A percentile compares a stretch with the other conserved stretches of the same genome.
Conservation (phyloP, 257 asterid genomes). For the Forsythia suspensa region DNA sequence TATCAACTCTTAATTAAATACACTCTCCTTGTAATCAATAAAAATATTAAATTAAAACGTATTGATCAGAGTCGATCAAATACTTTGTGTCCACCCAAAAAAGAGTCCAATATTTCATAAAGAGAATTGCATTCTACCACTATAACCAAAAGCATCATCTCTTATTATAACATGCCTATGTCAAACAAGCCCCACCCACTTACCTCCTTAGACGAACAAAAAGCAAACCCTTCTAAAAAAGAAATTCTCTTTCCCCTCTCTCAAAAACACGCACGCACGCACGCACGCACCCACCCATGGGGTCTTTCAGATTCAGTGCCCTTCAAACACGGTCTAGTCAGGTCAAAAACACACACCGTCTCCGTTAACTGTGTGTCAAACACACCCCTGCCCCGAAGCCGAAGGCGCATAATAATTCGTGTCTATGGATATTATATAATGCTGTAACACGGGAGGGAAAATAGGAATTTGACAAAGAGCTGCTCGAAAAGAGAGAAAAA, state of each 20-base stretch:
- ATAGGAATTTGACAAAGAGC: not conserved
- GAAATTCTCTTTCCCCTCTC: not conserved
- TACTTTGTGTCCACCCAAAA: too few species aligned
- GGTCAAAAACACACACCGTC: constrained; percentile 15
- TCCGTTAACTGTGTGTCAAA: constrained; percentile 28
- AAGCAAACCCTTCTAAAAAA: not conserved
- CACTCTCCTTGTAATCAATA: too few species aligned
- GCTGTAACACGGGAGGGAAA: not conserved
- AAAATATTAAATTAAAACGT: too few species aligned
- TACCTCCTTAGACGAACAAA: too few species aligned
- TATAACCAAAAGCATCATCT: too few species aligned
- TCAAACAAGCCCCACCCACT: too few species aligned
- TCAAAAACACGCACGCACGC: too few species aligned
- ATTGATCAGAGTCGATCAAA: too few species aligned
- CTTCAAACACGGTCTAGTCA: constrained; percentile 24
- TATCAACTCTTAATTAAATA: too few species aligned
- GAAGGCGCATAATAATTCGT: not conserved
- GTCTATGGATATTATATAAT: not conserved
- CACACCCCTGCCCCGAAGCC: constrained; percentile 25
- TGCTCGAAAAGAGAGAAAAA: not conserved
- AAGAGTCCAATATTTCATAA: too few species aligned
- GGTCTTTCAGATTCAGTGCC: not conserved
- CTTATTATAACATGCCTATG: too few species aligned
- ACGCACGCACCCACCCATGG: not conserved
- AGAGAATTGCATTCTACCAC: too few species aligned